Conservation (phyloP, 2,329 filamentous ascomycete genomes). For the Botrytis pseudocinerea region DNA sequence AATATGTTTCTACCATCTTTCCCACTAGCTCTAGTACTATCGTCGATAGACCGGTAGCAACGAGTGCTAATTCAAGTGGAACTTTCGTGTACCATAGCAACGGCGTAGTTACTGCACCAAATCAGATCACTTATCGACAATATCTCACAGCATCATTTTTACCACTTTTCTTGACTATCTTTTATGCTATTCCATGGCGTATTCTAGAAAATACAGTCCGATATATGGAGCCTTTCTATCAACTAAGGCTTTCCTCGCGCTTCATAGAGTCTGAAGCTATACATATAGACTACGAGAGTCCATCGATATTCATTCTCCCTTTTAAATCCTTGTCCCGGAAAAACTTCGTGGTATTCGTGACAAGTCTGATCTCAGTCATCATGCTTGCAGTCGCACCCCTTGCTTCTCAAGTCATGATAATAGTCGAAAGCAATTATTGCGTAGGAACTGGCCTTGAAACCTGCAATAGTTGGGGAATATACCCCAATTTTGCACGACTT, state of each 20-base stretch:
- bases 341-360: not conserved
- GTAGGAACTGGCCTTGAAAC: not conserved
- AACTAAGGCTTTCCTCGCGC: not conserved
- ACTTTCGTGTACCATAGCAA: not conserved
- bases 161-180: not conserved
- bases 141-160: constrained; percentile 16
- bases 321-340: not conserved
- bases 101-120: not conserved
- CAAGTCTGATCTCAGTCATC: not conserved
- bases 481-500: not conserved
- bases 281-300: not conserved
- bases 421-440: not conserved
- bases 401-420: not conserved
- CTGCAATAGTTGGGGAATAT: constrained; percentile 2
- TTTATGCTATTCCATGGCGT: constrained; percentile 9
- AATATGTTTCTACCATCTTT: not conserved
- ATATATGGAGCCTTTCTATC: constrained; percentile 7
- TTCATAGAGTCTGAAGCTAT: not conserved
- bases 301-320: not conserved
- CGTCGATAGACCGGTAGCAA: not conserved
- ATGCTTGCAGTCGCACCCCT: not conserved
- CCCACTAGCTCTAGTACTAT: not conserved
- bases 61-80: constrained; percentile 13
- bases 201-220: constrained; percentile 7
- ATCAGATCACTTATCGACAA: not conserved